Evolutionary conservation across 2,329 filamentous ascomycete genomes (phyloP), one percentile per base, ranked within the genome.

Genomic region (Colletotrichum nymphaeae): DNA sequence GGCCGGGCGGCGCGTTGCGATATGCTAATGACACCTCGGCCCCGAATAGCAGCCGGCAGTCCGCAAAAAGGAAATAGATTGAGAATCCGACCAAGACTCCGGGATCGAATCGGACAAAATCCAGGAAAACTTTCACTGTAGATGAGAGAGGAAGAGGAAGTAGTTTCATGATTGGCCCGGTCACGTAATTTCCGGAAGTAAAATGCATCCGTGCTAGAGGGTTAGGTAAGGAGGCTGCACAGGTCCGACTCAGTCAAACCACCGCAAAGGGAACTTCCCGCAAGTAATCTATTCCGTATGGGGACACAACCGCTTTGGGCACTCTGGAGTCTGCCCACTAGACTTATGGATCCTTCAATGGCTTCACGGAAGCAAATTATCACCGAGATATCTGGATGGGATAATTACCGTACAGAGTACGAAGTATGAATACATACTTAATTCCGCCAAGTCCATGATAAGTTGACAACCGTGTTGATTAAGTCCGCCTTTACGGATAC

Each of bases 141-240:
- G 24, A 32, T 71, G 22, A 37, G 32, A 63, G 24, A 56, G 22
- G 24, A 60, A 59, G 53, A 64, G 52, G 53, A 64, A 35, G 53
- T 53, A 55, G 65, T 72, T 72, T 69, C 53, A 69, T 69, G 69
- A 72, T 71, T 73, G 71, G 71, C 56, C 55, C 26, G 55, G 67
- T 67, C 67, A 71, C 67, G 67, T 52, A 71, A 73, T 58, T 30
- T 26, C 22, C 73, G 73, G 73, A 63, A 26, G 60, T 28, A 73
- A 53, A 42, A 55, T 74, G 56, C 22, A 62, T 66, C 73, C 73
- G 73, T 49, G 30, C 26, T 28, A 22, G 11, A 22, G 56, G 46
- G 55, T 71, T 71, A 65, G 67, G 62, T 71, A 72, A 72, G 71
- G 30, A 11, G 46, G 63, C 28, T 9, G 24, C 16, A 4, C 37